phyloP scores from a whole-genome alignment of 225 moss, liverwort and hornwort genomes.

The Pseudisothecium myosuroides region DNA sequence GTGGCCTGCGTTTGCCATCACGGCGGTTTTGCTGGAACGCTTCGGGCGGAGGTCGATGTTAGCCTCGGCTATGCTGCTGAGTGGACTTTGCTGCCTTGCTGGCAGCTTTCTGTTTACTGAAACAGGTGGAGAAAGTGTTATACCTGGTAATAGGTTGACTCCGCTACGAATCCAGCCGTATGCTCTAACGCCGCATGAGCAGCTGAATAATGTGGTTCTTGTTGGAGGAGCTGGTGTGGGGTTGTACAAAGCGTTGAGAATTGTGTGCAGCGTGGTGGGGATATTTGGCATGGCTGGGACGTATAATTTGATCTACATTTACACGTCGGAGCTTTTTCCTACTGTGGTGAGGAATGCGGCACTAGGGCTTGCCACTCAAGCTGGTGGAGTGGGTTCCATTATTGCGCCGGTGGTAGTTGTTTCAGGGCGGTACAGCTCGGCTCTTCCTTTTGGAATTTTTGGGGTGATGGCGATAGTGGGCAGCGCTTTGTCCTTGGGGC shows the following conservation, averaged over 20 bases:
- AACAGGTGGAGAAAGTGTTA: neutral
- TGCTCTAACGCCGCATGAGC: neutral
- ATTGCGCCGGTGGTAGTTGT: slow-evolving; percentile 50
- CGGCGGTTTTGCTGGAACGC: slow-evolving; percentile 36
- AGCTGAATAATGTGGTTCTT: neutral
- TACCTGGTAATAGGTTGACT: neutral
- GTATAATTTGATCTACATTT: slow-evolving; percentile 66
- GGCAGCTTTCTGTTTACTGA: slow-evolving; percentile 46
- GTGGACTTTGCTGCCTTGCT: slow-evolving; percentile 54
- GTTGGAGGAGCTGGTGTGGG: neutral
- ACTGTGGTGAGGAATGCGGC: slow-evolving; percentile 81
- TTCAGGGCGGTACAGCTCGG: slow-evolving; percentile 19
- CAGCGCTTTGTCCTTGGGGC: slow-evolving; percentile 18
- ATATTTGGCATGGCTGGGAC: slow-evolving; percentile 73
- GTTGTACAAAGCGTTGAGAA: slow-evolving; percentile 1
- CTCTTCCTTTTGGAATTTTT: slow-evolving; percentile 53
- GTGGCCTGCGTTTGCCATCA: slow-evolving; percentile 63
- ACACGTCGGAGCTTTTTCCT: slow-evolving; percentile 71
- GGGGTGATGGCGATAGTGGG: slow-evolving; percentile 41
- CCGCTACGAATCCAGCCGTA: neutral
- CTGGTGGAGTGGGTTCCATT: slow-evolving; percentile 52
- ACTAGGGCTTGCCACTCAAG: slow-evolving; percentile 56
- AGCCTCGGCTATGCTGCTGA: slow-evolving; percentile 35
- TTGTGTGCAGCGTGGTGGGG: slow-evolving; percentile 49
- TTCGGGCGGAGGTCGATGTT: slow-evolving; percentile 55